Base-by-base conservation (phyloP, 352 stramenopile species). In the Pythium utonaiense region DNA sequence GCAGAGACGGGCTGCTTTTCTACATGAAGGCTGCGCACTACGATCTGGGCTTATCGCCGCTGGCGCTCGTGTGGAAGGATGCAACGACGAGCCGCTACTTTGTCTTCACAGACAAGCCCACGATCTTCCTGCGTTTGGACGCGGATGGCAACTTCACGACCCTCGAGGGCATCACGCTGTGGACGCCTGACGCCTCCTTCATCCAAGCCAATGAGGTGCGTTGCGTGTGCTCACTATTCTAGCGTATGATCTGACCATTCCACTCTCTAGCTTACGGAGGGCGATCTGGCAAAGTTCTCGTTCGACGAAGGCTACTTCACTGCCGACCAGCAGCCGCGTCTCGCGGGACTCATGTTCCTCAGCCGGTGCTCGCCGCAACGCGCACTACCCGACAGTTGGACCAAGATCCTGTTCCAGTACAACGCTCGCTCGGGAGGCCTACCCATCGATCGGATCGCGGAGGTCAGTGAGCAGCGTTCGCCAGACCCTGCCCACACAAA, bases 21-120 rank as follows among this genome's bases (percentile, higher is more conserved):
- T 90, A 90, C 70, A 80, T 91, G 71, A 97, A 97, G 62, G 75
- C 83, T 8, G 88, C 77, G 2, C 83, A 96, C 53, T 97, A 97
- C 59, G 80, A 91, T n/a, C 77, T 94, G 31, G 91, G 88, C 1
- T 67, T 96, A 6, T 92, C 89, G 10, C 88, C 91, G 3, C 77
- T 96, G 10, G 82, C 81, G 25, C 62, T 96, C n/a, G 73, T 96
- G 24, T 97, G 89, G 89, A 97, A 97, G 41, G 91, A 97, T 61
- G 66, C 71, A 12, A 69, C 70, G 31, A 95, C 86, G 22, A 96
- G 88, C 71, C 77, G 86, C 17, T 97, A 92, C 57, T 89, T 90
- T 44, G 66, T 79, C 16, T 84, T 78, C 62, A 80, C 76, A 7
- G 69, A 85, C 6, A 91, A 88, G 52, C 80, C 82, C 3, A 86